Evolutionary conservation across 108 stramenopile species (phyloP), one percentile per base, ranked within the genome.

Genomic region (Nannochloropsis granulata): DNA sequence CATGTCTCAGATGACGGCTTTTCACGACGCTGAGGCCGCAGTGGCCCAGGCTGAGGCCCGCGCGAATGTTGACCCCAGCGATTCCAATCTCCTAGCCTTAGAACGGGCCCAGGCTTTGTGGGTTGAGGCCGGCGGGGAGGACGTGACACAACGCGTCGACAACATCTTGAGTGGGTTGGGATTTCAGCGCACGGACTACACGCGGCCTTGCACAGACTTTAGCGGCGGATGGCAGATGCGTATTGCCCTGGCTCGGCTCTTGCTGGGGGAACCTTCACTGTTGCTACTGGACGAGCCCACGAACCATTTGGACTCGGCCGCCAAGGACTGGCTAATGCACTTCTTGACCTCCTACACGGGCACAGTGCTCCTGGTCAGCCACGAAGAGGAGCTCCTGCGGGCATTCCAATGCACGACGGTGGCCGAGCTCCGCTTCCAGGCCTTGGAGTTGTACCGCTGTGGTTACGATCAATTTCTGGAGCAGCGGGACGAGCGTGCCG

Each of bases 201-300:
- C 93, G 56, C 82, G 92, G 82, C 86, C 93, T 14, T 97, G 96
- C 85, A 88, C 90, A 78, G 94, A 94, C 81, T 94, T 97, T 85
- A 91, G 90, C 81, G 96, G 96, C 23, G 96, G 96, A 43, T 97
- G 95, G 95, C 95, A 97, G 88, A 97, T 97, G 96, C 89, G 95
- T 78, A 95, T 97, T 8, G 92, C 92, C 13, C 91, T 97, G 45
- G 95, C 94, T 23, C 92, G 93, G 84, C 86, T 95, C n/a, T 82
- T 97, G 44, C 88, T 97, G 2, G 92, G 92, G 23, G 92, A 93
- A 78, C 95, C 96, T 5, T 91, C 92, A 25, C 83, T 96, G 9
- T 85, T 94, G 24, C 45, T 97, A 46, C 85, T 97, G 34, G 96
- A 97, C 85, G 96, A 97, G 84, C 96, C 96, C 13, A 87, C 88